These are phyloP conservation scores for Solanum lignicaule DNA, from an alignment of 257 asterid species.

Conservation along the genomic window DNA sequence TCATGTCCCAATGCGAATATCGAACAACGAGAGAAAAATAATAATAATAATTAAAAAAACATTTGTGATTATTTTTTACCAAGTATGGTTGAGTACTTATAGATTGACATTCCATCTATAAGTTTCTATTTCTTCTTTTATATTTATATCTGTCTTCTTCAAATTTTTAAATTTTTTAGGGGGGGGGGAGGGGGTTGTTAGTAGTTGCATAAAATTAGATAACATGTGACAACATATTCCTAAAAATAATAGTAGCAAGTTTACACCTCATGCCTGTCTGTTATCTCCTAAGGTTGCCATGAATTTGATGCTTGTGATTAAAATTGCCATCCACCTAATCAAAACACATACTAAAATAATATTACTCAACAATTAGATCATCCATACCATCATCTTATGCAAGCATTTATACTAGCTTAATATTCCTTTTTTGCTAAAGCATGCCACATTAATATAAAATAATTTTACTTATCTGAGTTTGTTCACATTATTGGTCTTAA, in stretches of 20 bases:
- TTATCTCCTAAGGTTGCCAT: slow-evolving; percentile 12
- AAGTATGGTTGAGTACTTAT: background rate
- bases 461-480: background rate
- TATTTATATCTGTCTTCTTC: background rate
- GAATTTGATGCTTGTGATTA: slow-evolving; percentile 1
- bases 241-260: slow-evolving; percentile 7
- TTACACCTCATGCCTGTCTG: slow-evolving; percentile 35
- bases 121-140: background rate
- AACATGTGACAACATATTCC: slow-evolving; percentile 8
- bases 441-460: background rate
- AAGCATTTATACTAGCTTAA: background rate
- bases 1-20: too few species aligned
- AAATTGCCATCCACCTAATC: slow-evolving; percentile 4
- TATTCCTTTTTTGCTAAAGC: background rate
- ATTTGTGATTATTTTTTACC: background rate
- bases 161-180: background rate
- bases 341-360: background rate
- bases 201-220: background rate
- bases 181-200: background rate
- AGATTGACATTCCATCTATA: background rate
- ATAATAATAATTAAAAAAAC: background rate
- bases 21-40: background rate
- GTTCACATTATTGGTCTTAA: background rate
- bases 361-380: background rate
- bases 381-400: background rate